These are phyloP conservation scores for Saturnispora gosingensis DNA, from an alignment of 805 yeast genomes.

Conservation along the genomic window DNA sequence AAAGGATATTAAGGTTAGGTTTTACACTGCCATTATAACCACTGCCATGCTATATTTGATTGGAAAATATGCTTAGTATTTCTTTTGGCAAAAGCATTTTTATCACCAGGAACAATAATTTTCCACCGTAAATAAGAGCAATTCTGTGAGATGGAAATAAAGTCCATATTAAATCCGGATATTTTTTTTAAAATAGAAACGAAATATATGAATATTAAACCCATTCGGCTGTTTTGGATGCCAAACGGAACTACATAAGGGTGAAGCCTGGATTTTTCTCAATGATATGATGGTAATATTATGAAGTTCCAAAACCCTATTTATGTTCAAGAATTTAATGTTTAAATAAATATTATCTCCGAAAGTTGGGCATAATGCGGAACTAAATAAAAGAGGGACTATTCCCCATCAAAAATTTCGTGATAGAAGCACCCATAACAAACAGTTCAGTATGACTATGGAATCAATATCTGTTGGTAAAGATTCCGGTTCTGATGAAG, in stretches of 20 bases:
- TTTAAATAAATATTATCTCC: not conserved
- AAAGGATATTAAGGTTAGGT: slow-evolving; percentile 11
- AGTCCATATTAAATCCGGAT: not conserved
- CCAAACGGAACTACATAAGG: not conserved
- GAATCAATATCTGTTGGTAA: slow-evolving; percentile 24
- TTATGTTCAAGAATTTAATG: not conserved
- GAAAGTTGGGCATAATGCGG: not conserved
- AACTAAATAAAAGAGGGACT: not conserved
- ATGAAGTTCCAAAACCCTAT: too few species aligned
- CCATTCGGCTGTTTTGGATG: not conserved
- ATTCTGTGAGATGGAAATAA: not conserved
- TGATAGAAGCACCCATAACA: not conserved
- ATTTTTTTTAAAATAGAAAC: not conserved
- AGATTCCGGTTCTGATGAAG: slow-evolving; percentile 9
- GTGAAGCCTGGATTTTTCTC: not conserved
- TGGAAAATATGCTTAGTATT: not conserved
- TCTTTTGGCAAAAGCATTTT: not conserved
- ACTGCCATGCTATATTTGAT: not conserved
- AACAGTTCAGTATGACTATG: slow-evolving; percentile 1
- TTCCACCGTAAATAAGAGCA: not conserved
- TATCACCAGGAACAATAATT: not conserved
- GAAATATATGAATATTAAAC: not conserved
- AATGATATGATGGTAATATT: not conserved
- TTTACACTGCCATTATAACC: not conserved
- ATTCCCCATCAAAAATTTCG: not conserved